Base-by-base conservation (phyloP, 768 basidiomycete genomes). In the Tricholoma sp. region DNA sequence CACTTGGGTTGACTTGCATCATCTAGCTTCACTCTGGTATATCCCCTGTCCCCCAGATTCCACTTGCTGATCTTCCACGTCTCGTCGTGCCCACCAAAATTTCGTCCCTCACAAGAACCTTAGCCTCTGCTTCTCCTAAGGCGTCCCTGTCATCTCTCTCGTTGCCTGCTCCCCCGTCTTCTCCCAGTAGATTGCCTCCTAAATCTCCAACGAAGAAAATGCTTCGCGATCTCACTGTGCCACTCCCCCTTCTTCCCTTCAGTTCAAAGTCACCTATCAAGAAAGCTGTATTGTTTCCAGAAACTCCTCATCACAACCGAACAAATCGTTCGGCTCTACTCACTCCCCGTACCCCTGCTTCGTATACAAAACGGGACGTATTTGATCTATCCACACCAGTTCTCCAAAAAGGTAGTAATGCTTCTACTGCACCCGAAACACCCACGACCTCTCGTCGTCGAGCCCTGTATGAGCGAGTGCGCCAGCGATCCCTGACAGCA, bases 391-490 rank as follows among this genome's bases (percentile, higher is more conserved):
- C 79, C 2, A 92, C 89, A 0, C 88, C 89, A 18, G 76, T 78
- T 39, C 85, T 81, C 60, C 87, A 87, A 67, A 76, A 76, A 53
- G 86, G 84, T 12, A 50, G 76, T 31, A 69, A 75, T 50, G 82
- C 83, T 1, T 61, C 72, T 45, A 86, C 87, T 1, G 79, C 80
- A 24, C 81, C 86, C 4, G 71, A 82, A 61, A 91, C 89, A 5
- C 89, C 90, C 1, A 82, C 82, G 14, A 85, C 85, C 34, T 87
- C 91, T 34, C 81, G 91, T 45, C 80, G 91, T 46, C 83, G 85
- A 64, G 91, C 91, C 7, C 74, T 94, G 1, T 90, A 89, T 63
- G 91, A 93, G 61, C 88, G 91, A 39, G 74, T 93, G 47, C 85
- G 86, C 16, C 85, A 87, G 64, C 80, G 82, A 56, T 91, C 89